Evolutionary conservation across 345 rosid species (phyloP), one percentile per base, ranked within the genome.

Genomic region (Angophora floribunda): DNA sequence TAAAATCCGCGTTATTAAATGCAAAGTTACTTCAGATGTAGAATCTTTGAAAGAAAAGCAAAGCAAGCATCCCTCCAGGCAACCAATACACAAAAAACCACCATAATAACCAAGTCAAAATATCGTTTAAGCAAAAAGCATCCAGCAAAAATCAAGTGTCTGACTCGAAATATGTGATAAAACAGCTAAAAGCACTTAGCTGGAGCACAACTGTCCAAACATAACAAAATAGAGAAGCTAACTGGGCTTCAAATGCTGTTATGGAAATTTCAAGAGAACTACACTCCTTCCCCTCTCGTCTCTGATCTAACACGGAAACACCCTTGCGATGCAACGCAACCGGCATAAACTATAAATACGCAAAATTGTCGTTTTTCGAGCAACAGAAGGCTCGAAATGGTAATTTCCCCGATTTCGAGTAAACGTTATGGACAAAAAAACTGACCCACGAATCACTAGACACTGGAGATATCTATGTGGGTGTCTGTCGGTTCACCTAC

Each of bases 1-100:
- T 86, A 89, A 86, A 75, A 65, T 41, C 44, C 55, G 52, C 67
- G 13, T 53, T 1, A 78, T 53, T 79, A n/a, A 9, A 75, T 36
- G 82, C 15, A 45, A 85, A 88, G 67, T 9, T 36, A 47, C 80
- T 87, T 89, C 88, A 89, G 90, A 88, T 53, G 84, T 90, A 87
- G 88, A 90, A 89, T 88, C 86, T 57, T 26, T 59, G 30, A 87
- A 85, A 45, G 86, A 86, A 88, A 84, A 85, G 65, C 88, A 70
- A 88, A 90, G 52, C 16, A 53, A 89, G 47, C 59, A 70, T 45
- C 87, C 85, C 78, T 57, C 47, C 52, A 86, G 16, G 84, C 41
- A 22, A 51, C 86, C 22, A 32, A 22, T 44, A 85, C 45, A 26
- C 59, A 45, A 21, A 87, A 70, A 75, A 65, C 85, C 79, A 19